Base-by-base conservation (phyloP, 2,329 filamentous ascomycete species). In the Trichophyton equinum region DNA sequence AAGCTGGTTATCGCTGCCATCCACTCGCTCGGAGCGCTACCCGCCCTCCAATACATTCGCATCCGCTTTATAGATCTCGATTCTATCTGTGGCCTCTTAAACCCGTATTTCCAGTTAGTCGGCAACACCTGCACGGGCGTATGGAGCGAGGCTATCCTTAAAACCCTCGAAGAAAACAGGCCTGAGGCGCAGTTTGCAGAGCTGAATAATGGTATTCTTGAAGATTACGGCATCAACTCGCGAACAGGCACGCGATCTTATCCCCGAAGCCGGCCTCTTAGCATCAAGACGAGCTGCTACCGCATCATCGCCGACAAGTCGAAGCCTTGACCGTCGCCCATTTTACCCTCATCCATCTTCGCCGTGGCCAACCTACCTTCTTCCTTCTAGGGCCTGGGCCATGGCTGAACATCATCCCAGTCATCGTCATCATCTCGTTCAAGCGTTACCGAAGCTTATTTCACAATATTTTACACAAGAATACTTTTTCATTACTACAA, bases 21-120 rank as follows among this genome's bases (percentile, higher is more conserved):
- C 36, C 78, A 79, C 56, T 80, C 84, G 2, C 72, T 90, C 53
- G 78, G 79, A 13, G 78, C 76, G 33, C 79, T 88, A 56, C 78
- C 79, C 59, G 74, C 77, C n/a, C 72, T 91, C 36, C 75, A 83
- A 51, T 83, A 84, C 70, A 71, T 91, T 64, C 79, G 86, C 61
- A 88, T 90, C 67, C 83, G 87, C 60, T 90, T 88, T 67, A 85
- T 90, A 59, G 87, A 90, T 71, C 77, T 90, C 4, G 87, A 90
- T 68, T 88, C 86, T 1, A 82, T 85, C 2, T 79, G 86, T 13
- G 86, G 86, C 2, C 81, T 85, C 1, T 74, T 89, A 3, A 89
- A 90, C 66, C 87, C 87, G 0, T 89, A 85, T 68, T 91, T 89
- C 69, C 75, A 86, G 61, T 74, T 89, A 47, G 75, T 79, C 38